These are phyloP conservation scores for Butyriboletus appendiculatus DNA, from an alignment of 1,284 basidiomycete genomes.

Conservation along the genomic window DNA sequence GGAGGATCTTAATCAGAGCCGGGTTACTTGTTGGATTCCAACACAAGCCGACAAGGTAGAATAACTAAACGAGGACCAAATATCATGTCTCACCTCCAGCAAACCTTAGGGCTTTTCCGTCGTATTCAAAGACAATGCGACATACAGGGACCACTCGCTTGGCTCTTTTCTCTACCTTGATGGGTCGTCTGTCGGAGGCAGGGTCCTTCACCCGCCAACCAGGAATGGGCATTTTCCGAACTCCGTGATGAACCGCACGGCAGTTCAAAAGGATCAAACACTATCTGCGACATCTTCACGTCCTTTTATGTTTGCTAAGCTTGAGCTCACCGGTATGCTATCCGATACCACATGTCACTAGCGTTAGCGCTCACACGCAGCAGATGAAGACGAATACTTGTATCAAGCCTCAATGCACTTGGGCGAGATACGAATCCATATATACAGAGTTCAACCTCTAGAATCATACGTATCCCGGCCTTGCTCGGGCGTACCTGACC, in stretches of 20 bases:
- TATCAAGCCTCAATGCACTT: conserved; percentile 16
- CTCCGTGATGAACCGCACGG: conserved; percentile 2
- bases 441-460: conserved; percentile 15
- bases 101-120: conserved; percentile 15
- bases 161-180: conserved; percentile 19
- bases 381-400: conserved; percentile 36
- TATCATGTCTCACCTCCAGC: conserved; percentile 4
- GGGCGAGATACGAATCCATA: conserved; percentile 22
- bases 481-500: not conserved
- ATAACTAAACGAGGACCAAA: not conserved
- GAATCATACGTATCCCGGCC: not conserved
- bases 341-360: not conserved
- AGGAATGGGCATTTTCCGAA: not conserved
- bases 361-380: conserved; percentile 1
- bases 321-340: conserved; percentile 35
- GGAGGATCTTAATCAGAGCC: conserved; percentile 20
- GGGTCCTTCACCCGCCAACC: not conserved
- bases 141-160: conserved; percentile 14
- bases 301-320: conserved; percentile 32
- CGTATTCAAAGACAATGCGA: conserved; percentile 18
- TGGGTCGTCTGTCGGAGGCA: conserved; percentile 12
- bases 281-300: conserved; percentile 19
- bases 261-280: not conserved
- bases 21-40: conserved; percentile 41
- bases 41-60: conserved; percentile 40